Percentiles rank a stretch among this genome's conserved stretches.
These are phyloP conservation scores for Talaromyces funiculosus DNA, from an alignment of 2,329 filamentous ascomycete genomes.

Conservation along the genomic window DNA sequence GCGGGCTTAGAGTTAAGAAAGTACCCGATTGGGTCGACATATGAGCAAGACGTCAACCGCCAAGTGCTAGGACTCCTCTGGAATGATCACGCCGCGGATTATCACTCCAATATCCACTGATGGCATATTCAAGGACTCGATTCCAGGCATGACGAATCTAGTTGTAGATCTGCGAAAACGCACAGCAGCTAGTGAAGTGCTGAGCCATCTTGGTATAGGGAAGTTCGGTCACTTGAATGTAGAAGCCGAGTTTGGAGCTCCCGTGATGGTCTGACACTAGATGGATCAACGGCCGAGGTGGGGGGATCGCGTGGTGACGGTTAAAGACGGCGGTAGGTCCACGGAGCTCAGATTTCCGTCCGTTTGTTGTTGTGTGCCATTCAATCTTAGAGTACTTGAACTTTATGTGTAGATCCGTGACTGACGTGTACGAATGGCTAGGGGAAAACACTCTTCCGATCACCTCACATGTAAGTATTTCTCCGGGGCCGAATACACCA, in stretches of 20 bases:
- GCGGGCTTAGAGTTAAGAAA: background rate
- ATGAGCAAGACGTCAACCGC: too few relatives aligned
- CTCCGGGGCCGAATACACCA: background rate
- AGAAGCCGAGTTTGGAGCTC: too few relatives aligned
- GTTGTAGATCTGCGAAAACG: background rate
- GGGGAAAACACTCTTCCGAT: conserved; percentile 1
- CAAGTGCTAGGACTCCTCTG: background rate
- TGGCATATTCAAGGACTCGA: background rate
- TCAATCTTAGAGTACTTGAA: background rate
- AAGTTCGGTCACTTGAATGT: too few relatives aligned
- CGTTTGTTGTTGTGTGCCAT: background rate
- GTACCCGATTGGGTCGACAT: too few relatives aligned
- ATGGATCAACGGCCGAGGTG: background rate
- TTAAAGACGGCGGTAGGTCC: background rate
- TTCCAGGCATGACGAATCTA: background rate
- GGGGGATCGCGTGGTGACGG: background rate
- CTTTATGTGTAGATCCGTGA: background rate
- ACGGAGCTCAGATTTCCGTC: background rate
- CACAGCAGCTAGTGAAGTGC: background rate
- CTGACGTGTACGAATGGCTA: background rate
- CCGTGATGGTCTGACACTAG: background rate
- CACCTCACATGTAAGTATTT: background rate
- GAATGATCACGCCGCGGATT: background rate
- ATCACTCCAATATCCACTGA: background rate
- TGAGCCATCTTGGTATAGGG: background rate